A percentile compares a stretch with the other conserved stretches of the same genome.
These are phyloP conservation scores for Plasmopara viticola DNA, from an alignment of 352 stramenopile genomes.

Conservation along the genomic window DNA sequence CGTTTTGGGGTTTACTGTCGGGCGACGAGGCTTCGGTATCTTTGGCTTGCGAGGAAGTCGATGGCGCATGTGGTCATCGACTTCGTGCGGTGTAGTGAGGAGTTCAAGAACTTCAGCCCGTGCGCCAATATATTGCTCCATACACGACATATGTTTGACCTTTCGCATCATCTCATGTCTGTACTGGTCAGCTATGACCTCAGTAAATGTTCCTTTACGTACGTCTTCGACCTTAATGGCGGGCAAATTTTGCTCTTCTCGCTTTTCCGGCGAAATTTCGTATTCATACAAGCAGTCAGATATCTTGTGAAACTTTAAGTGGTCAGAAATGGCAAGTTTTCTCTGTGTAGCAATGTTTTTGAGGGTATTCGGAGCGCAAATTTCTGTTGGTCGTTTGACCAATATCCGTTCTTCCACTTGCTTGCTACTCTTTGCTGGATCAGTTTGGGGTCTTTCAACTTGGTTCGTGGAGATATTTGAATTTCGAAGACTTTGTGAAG, in stretches of 20 bases:
- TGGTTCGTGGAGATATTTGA: conserved; percentile 21
- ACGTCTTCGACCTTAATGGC: conserved; percentile 45
- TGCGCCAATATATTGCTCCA: conserved; percentile 52
- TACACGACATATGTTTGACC: conserved; percentile 35
- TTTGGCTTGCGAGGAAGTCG: conserved; percentile 51
- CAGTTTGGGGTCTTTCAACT: conserved; percentile 5
- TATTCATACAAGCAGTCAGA: conserved; percentile 35
- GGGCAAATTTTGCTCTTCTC: conserved; percentile 13
- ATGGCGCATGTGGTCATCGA: conserved; percentile 15
- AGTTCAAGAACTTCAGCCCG: conserved; percentile 42
- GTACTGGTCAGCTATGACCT: conserved; percentile 45
- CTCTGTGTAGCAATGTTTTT: conserved; percentile 1
- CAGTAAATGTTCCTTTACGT: conserved; percentile 44
- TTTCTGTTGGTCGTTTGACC: not conserved
- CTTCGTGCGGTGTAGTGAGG: conserved; percentile 28
- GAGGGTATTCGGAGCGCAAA: not conserved
- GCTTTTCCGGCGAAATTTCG: conserved; percentile 19
- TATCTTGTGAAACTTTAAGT: conserved; percentile 25
- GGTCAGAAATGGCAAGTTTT: conserved; percentile 34
- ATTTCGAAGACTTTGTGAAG: conserved; percentile 17
- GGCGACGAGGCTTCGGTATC: conserved; percentile 52
- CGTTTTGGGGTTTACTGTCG: conserved; percentile 32
- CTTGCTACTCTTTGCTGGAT: not conserved
- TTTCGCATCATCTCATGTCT: conserved; percentile 53
- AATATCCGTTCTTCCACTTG: not conserved